phyloP scores from a whole-genome alignment of 2,329 filamentous ascomycete species.

The Achaetomium macrosporum region DNA sequence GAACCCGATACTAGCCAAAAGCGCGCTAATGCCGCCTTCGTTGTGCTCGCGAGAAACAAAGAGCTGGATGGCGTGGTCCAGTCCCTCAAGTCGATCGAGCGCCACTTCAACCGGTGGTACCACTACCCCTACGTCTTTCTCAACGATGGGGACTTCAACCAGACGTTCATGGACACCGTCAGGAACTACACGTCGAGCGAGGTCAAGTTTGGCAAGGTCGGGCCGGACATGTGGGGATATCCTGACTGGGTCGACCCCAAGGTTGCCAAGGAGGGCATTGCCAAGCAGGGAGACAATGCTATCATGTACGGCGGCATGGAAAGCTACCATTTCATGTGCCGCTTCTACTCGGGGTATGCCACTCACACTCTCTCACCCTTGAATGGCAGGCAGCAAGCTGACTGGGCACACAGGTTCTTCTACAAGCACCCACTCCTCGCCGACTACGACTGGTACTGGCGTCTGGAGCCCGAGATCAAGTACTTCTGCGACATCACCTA shows the following conservation, averaged over 20 bases:
- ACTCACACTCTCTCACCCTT: neutral
- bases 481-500: conserved; percentile 99
- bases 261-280: conserved; percentile 90
- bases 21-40: conserved; percentile 89
- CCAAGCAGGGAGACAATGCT: conserved; percentile 91
- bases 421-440: conserved; percentile 92
- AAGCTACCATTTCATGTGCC: conserved; percentile 98
- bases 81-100: conserved; percentile 94
- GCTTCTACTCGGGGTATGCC: conserved; percentile 92
- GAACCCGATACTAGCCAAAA: conserved; percentile 72
- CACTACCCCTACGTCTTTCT: conserved; percentile 98
- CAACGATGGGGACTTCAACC: conserved; percentile 95
- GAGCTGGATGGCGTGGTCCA: conserved; percentile 94
- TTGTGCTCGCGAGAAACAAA: conserved; percentile 92
- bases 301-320: conserved; percentile 99
- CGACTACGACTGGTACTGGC: conserved; percentile 99
- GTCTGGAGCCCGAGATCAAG: conserved; percentile 97
- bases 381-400: conserved; percentile 16
- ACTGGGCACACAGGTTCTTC: conserved; percentile 60
- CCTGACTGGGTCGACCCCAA: conserved; percentile 94
- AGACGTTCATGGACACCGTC: conserved; percentile 83
- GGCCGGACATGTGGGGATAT: conserved; percentile 87
- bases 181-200: conserved; percentile 80
- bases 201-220: conserved; percentile 93
- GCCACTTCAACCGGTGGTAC: conserved; percentile 98